Conservation (phyloP, 805 yeast genomes). For the Saccharomycodes ludwigii region DNA sequence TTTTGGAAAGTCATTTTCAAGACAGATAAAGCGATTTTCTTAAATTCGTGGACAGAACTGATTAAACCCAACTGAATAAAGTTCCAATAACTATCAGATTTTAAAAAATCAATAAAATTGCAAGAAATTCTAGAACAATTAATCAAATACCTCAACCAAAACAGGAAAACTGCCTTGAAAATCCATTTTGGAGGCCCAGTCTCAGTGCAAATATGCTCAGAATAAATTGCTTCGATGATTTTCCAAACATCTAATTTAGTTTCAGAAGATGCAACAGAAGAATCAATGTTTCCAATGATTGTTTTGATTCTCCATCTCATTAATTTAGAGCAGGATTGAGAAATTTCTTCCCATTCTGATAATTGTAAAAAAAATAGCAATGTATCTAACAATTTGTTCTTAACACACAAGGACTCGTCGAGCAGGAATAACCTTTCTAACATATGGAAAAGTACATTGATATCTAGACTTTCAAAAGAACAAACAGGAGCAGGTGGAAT, state of each 20-base stretch:
- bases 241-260: too few species aligned
- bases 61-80: conserved; percentile 43
- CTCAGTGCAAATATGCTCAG: too few species aligned
- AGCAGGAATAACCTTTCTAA: too few species aligned
- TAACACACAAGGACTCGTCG: too few species aligned
- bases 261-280: too few species aligned
- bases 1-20: conserved; percentile 46
- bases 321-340: conserved; percentile 26
- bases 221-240: too few species aligned
- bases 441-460: too few species aligned
- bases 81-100: conserved; percentile 37
- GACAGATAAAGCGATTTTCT: conserved; percentile 57
- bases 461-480: too few species aligned
- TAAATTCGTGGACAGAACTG: conserved; percentile 47
- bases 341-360: conserved; percentile 26
- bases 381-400: conserved; percentile 13
- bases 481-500: too few species aligned
- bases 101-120: conserved; percentile 9
- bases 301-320: conserved; percentile 42
- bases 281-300: conserved; percentile 16
- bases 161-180: conserved; percentile 32
- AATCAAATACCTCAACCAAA: conserved; percentile 46
- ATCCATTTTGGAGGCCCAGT: conserved; percentile 17
- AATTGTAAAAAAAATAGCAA: conserved; percentile 26
- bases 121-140: conserved; percentile 4